Conservation (phyloP, 2,329 filamentous ascomycete genomes). For the Mycogone perniciosa region DNA sequence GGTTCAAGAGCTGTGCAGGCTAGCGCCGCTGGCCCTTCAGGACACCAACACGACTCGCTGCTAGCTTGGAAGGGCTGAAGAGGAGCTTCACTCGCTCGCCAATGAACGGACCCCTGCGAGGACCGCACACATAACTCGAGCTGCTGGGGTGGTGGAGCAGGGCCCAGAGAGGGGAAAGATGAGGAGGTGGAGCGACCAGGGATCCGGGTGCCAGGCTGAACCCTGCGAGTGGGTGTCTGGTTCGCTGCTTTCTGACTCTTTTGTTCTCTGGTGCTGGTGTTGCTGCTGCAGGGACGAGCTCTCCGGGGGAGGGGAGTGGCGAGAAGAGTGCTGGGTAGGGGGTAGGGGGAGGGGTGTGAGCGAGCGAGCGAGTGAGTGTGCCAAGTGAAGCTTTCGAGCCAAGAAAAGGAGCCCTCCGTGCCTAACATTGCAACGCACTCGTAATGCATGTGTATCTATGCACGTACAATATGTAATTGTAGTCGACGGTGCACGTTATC, state of each 20-base stretch:
- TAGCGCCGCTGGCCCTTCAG: conserved; percentile 22
- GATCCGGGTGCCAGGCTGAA: conserved; percentile 9
- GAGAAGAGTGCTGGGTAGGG: neutral
- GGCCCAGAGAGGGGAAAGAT: neutral
- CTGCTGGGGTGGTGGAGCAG: neutral
- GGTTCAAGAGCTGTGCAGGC: conserved; percentile 15
- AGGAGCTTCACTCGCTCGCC: conserved; percentile 13
- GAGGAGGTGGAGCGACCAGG: neutral
- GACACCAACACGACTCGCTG: conserved; percentile 21
- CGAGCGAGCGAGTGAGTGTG: neutral
- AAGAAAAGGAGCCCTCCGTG: too few species aligned
- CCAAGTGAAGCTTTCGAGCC: too few species aligned
- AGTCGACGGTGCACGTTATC: too few species aligned
- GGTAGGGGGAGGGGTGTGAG: neutral
- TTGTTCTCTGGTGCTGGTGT: neutral
- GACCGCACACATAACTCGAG: too few species aligned
- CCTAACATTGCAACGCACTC: too few species aligned
- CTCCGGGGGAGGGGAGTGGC: too few species aligned
- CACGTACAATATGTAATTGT: too few species aligned
- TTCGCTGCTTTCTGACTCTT: neutral
- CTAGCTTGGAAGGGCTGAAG: conserved; percentile 35
- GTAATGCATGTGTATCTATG: too few species aligned
- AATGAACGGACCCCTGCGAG: neutral
- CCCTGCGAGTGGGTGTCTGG: neutral
- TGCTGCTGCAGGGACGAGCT: conserved; percentile 3